These are phyloP conservation scores for Lyophyllum atratum DNA, from an alignment of 768 basidiomycete species.

Conservation along the genomic window DNA sequence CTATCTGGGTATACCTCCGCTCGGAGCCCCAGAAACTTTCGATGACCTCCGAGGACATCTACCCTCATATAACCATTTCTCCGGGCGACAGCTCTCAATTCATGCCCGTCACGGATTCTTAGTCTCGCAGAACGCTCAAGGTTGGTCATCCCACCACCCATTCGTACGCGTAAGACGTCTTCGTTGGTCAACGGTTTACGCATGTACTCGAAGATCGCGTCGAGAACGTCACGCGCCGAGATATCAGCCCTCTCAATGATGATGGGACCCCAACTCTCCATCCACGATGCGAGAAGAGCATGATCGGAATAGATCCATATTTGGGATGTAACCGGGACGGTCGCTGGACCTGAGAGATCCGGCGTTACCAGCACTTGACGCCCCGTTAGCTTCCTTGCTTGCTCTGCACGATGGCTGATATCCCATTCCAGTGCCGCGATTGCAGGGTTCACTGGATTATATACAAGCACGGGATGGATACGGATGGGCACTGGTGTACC, in stretches of 20 bases:
- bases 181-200: constrained; percentile 39
- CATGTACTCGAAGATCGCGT: constrained; percentile 51
- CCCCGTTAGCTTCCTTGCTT: constrained; percentile 33
- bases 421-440: constrained; percentile 44
- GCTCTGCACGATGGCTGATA: constrained; percentile 37
- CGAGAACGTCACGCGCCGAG: constrained; percentile 47
- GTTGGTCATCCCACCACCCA: constrained; percentile 2
- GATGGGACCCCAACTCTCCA: constrained; percentile 54
- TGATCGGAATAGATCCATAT: constrained; percentile 42
- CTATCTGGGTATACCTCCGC: constrained; percentile 36
- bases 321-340: constrained; percentile 29
- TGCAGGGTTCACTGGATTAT: constrained; percentile 39
- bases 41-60: constrained; percentile 50
- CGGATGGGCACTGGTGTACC: constrained; percentile 21
- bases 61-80: constrained; percentile 45
- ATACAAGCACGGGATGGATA: constrained; percentile 33
- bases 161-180: constrained; percentile 30
- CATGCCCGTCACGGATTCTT: constrained; percentile 40
- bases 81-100: constrained; percentile 40
- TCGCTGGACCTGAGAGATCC: constrained; percentile 33
- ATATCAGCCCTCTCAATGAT: constrained; percentile 36
- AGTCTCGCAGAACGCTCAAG: constrained; percentile 28
- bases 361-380: constrained; percentile 28
- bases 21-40: constrained; percentile 47
- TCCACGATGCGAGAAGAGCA: constrained; percentile 39